Percentiles rank a stretch among this genome's conserved stretches.
These are phyloP conservation scores for Backusella macrospora DNA, from an alignment of 192 early-diverging fungal species.

Conservation along the genomic window DNA sequence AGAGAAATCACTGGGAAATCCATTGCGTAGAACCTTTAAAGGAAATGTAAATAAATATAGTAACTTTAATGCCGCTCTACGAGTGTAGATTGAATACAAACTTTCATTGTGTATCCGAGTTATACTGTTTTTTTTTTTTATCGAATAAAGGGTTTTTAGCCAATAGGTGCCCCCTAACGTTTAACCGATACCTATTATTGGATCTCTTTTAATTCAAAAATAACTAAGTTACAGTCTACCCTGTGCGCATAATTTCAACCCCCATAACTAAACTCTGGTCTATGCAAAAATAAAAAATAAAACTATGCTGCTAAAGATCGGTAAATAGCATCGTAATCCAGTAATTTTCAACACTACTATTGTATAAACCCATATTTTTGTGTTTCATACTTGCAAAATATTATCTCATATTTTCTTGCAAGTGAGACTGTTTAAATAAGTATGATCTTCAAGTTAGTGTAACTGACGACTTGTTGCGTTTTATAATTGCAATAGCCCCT, in stretches of 20 bases:
- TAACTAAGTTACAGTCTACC: background rate
- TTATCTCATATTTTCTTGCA: background rate
- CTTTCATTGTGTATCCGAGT: background rate
- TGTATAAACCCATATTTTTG: background rate
- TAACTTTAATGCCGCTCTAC: background rate
- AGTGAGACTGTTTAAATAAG: background rate
- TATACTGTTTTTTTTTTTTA: background rate
- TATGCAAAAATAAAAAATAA: background rate
- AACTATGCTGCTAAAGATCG: background rate
- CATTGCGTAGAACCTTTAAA: background rate
- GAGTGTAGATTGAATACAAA: background rate
- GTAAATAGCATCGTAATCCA: background rate
- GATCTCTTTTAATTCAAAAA: background rate
- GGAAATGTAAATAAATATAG: conserved; percentile 12
- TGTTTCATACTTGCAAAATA: background rate
- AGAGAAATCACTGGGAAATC: background rate
- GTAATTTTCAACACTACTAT: background rate
- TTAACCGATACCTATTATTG: background rate
- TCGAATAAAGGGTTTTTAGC: background rate
- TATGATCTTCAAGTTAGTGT: background rate
- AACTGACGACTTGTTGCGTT: conserved; percentile 1
- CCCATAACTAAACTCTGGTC: too few species aligned
- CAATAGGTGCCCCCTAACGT: background rate
- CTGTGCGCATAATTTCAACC: background rate
- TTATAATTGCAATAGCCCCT: background rate